Evolutionary conservation across 1,139 yeast species (phyloP).

Genomic region (Diutina siamensis): DNA sequence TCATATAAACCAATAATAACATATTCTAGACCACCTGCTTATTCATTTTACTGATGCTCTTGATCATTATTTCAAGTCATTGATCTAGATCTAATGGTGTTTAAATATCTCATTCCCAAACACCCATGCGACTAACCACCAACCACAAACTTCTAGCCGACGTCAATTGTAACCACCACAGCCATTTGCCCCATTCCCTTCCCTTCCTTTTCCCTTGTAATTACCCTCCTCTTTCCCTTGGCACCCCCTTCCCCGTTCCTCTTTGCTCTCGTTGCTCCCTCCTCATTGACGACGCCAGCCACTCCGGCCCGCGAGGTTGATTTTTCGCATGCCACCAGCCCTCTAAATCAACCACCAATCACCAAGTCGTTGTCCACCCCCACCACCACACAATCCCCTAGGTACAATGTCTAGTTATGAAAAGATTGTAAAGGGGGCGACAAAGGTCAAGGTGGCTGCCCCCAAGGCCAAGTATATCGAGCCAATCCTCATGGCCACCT

Average conservation of each 20-base stretch:
- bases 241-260: background rate
- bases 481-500: slow-evolving; percentile 77
- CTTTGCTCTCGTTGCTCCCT: no score
- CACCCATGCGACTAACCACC: no score
- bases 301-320: background rate
- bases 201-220: background rate
- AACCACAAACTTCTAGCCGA: background rate
- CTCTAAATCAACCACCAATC: background rate
- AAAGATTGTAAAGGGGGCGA: slow-evolving; percentile 38
- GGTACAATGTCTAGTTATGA: slow-evolving; percentile 32
- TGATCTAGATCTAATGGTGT: no score
- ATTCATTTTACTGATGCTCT: no score
- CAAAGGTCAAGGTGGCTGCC: slow-evolving; percentile 71
- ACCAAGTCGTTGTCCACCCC: background rate
- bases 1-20: no score
- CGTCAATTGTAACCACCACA: background rate
- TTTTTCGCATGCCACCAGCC: slow-evolving; percentile 3
- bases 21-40: no score
- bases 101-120: no score
- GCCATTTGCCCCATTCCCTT: background rate
- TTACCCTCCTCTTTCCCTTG: background rate
- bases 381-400: background rate
- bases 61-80: no score
- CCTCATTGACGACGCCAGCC: no score
- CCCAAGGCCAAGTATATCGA: slow-evolving; percentile 94